Evolutionary conservation across 148 eudicot species (phyloP).

Genomic region (Amaranthus cruentus): DNA sequence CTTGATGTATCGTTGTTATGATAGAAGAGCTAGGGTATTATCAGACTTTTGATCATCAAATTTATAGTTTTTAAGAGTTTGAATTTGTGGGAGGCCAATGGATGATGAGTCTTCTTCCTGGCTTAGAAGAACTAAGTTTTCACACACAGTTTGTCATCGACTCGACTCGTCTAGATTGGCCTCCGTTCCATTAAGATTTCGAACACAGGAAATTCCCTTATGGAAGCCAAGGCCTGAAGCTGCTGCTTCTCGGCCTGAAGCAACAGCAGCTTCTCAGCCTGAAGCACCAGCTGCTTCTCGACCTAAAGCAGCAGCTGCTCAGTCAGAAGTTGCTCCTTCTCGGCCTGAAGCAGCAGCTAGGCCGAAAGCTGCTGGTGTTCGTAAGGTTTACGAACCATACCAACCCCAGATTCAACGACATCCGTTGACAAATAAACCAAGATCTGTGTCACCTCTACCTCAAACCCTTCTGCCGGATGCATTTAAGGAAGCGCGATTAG

Average conservation of each 20-base stretch:
- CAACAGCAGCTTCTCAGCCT: no score
- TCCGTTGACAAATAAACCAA: constrained; percentile 41
- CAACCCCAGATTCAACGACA: constrained; percentile 32
- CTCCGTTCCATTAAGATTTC: constrained; percentile 36
- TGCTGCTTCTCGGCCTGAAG: no score
- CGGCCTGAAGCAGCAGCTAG: background rate
- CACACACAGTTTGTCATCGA: constrained; percentile 72
- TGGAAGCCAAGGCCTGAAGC: constrained; percentile 36
- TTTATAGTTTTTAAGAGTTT: constrained; percentile 1
- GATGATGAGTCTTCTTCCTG: constrained; percentile 71
- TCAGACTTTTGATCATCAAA: constrained; percentile 22
- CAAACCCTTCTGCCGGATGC: constrained; percentile 46
- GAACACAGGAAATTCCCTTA: constrained; percentile 25
- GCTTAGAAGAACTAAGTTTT: constrained; percentile 73
- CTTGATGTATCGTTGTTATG: constrained; percentile 11
- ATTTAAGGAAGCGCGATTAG: constrained; percentile 67
- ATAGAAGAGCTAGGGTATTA: constrained; percentile 14
- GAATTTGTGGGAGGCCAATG: constrained; percentile 37
- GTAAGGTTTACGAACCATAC: constrained; percentile 21
- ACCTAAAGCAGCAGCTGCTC: no score
- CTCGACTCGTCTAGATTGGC: constrained; percentile 50
- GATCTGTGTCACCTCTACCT: constrained; percentile 66
- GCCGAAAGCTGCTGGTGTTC: background rate
- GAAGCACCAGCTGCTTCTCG: no score
- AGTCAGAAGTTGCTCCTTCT: no score